phyloP scores from a whole-genome alignment of 202 grass and related monocot genomes.

The Dendrocalamus latiflorus region DNA sequence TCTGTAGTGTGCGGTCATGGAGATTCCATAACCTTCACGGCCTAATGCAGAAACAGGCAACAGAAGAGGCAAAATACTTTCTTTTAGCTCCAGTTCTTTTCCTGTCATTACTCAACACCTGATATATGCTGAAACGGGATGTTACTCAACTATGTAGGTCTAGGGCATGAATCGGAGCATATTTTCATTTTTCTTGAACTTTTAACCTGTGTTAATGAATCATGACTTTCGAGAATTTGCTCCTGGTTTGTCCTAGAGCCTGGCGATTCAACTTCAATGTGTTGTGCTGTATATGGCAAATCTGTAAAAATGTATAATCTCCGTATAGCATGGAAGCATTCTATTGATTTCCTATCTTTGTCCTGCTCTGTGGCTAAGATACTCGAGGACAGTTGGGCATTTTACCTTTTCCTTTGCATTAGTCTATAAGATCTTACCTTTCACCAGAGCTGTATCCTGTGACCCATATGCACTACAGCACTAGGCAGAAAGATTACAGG shows the following conservation, averaged over 20 bases:
- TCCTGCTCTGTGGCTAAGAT: neutral
- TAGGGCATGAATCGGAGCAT: neutral
- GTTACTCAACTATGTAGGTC: neutral
- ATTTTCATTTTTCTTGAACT: neutral
- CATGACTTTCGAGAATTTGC: neutral
- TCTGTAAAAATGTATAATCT: neutral
- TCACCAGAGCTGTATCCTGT: neutral
- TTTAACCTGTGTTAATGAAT: neutral
- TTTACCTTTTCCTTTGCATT: neutral
- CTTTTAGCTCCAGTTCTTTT: neutral
- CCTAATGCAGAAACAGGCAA: neutral
- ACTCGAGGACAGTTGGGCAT: neutral
- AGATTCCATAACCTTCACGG: neutral
- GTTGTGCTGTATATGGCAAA: neutral
- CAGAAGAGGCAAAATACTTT: neutral
- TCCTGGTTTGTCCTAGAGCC: neutral
- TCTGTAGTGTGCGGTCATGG: constrained; percentile 28
- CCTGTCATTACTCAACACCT: neutral
- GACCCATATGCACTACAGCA: neutral
- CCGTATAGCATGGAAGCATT: neutral
- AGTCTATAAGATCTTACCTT: neutral
- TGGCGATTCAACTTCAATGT: neutral
- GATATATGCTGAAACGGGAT: neutral
- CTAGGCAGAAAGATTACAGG: neutral
- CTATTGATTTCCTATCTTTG: neutral